These are phyloP conservation scores for Neurospora sp. DNA, from an alignment of 495 filamentous ascomycete genomes.

Conservation along the genomic window DNA sequence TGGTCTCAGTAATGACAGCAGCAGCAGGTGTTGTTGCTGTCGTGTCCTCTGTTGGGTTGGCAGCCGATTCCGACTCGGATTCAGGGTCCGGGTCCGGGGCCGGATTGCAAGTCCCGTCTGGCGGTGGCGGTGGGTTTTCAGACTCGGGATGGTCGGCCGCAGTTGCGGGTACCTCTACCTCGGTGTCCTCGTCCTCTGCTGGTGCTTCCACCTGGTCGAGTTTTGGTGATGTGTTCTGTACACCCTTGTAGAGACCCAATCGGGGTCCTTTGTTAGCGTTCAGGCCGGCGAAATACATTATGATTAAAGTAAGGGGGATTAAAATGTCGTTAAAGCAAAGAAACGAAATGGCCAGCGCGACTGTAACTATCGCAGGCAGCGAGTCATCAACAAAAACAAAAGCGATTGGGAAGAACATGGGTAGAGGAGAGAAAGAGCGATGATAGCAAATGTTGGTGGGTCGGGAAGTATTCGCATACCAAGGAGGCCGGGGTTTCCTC, in stretches of 20 bases:
- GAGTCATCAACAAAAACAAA: neutral
- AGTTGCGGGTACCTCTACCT: neutral
- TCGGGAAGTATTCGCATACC: neutral
- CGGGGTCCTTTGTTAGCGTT: neutral
- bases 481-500: neutral
- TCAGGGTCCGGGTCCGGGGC: neutral
- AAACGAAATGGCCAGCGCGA: neutral
- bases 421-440: neutral
- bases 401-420: neutral
- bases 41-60: slow-evolving; percentile 1
- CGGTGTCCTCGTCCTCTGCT: neutral
- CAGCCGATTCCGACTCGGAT: neutral
- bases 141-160: neutral
- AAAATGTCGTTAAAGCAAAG: neutral
- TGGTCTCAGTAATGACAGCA: slow-evolving; percentile 2
- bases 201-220: neutral
- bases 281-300: neutral
- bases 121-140: neutral
- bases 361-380: neutral
- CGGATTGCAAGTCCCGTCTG: neutral
- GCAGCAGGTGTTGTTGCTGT: neutral
- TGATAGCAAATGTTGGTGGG: neutral
- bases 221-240: neutral
- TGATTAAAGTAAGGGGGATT: neutral
- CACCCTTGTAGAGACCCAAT: neutral